Evolutionary conservation across 371 early-diverging fungal species (phyloP).

Genomic region (Neoconidiobolus thromboides): DNA sequence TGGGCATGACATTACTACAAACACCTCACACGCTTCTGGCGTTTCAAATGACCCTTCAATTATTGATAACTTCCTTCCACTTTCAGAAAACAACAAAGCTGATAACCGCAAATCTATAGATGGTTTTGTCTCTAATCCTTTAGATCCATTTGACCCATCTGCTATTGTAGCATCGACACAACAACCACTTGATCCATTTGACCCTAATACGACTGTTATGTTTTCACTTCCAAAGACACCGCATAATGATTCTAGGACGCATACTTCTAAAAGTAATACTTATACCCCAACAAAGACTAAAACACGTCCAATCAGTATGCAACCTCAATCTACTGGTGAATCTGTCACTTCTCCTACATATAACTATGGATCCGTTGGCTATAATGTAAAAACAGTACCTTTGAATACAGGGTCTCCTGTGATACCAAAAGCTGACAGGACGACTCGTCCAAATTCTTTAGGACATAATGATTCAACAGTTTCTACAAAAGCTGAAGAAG

Average conservation of each 20-base stretch:
- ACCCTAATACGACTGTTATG: not conserved
- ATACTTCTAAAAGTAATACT: no score
- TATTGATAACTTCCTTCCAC: no score
- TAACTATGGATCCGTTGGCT: no score
- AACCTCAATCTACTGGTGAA: not conserved
- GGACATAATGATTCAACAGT: not conserved
- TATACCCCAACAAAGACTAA: not conserved
- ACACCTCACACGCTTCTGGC: not conserved
- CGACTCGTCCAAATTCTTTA: no score
- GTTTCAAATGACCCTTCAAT: no score
- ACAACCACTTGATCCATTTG: not conserved
- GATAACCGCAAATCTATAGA: no score
- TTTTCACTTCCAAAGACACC: not conserved
- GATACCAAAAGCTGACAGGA: no score
- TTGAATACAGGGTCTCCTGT: no score
- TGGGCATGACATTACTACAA: not conserved
- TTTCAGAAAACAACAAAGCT: no score
- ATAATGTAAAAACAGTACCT: no score
- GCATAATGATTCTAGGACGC: not conserved
- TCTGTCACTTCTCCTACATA: no score
- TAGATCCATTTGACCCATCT: not conserved
- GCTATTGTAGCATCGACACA: not conserved
- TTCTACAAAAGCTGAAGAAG: not conserved
- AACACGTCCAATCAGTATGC: conserved; percentile 8
- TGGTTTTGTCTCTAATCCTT: not conserved